These are phyloP conservation scores for Chlamydomonas schloesseri DNA, from an alignment of 139 green algal genomes.

Conservation along the genomic window DNA sequence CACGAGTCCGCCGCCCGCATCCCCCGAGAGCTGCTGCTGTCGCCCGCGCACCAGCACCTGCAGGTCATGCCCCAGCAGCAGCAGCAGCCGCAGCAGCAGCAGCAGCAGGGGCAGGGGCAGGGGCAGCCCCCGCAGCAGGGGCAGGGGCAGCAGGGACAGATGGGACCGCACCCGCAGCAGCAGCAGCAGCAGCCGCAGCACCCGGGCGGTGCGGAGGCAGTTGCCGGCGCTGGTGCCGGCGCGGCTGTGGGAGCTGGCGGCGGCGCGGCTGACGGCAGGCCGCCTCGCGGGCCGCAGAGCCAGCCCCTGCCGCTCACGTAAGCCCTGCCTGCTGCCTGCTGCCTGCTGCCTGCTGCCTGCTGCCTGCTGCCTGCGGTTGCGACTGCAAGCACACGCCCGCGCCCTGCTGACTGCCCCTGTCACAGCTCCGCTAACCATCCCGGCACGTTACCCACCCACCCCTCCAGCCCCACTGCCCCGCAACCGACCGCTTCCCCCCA, in stretches of 20 bases:
- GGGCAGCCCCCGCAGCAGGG: background rate
- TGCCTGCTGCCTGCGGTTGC: no score
- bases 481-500: no score
- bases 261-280: no score
- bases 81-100: background rate
- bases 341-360: no score
- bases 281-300: background rate
- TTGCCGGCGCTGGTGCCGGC: background rate
- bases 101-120: background rate
- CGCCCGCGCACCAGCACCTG: background rate
- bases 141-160: background rate
- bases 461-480: no score
- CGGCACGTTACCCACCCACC: no score
- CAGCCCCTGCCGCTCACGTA: slow-evolving; percentile 6
- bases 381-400: no score
- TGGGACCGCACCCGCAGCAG: background rate
- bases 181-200: background rate
- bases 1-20: slow-evolving; percentile 25
- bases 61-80: background rate
- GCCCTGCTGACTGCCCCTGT: no score
- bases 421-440: no score
- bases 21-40: slow-evolving; percentile 27
- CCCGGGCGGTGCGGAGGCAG: background rate
- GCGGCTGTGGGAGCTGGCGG: no score
- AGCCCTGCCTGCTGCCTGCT: no score